Evolutionary conservation across 257 asterid genomes (phyloP), one percentile per base, ranked within the genome.

Genomic region (Plantago ovata): DNA sequence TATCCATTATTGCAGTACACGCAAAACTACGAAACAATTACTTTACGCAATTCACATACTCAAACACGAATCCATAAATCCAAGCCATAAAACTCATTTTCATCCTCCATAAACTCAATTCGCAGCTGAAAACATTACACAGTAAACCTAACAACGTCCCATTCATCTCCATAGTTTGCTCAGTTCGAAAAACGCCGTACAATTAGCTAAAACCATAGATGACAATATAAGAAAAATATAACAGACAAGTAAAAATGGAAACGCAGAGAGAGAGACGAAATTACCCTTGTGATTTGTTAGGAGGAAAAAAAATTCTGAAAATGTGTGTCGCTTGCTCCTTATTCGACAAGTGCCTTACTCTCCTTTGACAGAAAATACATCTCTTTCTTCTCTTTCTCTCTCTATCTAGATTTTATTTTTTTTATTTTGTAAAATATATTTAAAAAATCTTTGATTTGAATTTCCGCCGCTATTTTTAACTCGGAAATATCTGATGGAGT

Each of bases 341-440:
- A 82, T 75, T 76, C 89, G 77, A 80, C 96, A 87, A 81, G 95
- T 87, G 98, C 79, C 96, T 83, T 36, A 16, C 66, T 67, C 71
- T 63, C 75, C 72, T 66, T 69, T 64, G 73, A 72, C 76, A 71
- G 45, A 52, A 36, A 20, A 33, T 36, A 0, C 45, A 36, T 55
- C 38, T 38, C 38, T 38, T 11, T 38, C 47, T 19, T 13, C 20
- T 2, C 11, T 43, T 16, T 56, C 7, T 39, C 6, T 22, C 50
- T 39, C 32, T 48, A 59, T 10, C 38, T 51, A 39, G 44, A 52
- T 44, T 36, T 44, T 66, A 20, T 65, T 74, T n/a, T n/a, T n/a
- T n/a, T n/a, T n/a, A n/a, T n/a, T n/a, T n/a, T n/a, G n/a, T n/a
- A n/a, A n/a, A n/a, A n/a, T n/a, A n/a, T n/a, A n/a, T n/a, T n/a